A percentile compares a stretch with the other conserved stretches of the same genome.
Conservation (phyloP, 306 rosid genomes). For the Trifolium fragiferum region DNA sequence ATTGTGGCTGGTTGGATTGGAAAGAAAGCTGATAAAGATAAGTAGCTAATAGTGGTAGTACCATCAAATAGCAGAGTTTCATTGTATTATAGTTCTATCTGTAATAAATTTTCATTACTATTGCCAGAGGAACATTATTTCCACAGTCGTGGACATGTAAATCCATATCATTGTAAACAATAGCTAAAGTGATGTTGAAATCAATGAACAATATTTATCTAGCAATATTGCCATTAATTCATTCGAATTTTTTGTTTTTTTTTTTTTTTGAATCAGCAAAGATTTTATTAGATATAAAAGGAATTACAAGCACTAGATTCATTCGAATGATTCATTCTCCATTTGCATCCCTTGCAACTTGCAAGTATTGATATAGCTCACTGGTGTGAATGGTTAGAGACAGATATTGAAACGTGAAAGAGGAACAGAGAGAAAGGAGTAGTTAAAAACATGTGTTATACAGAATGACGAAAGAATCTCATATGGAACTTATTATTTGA, state of each 20-base stretch:
- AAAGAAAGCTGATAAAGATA: conserved; percentile 65
- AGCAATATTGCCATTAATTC: background rate
- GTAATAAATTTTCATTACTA: background rate
- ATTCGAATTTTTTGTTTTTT: too few species aligned
- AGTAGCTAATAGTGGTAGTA: conserved; percentile 41
- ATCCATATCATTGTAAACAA: conserved; percentile 20
- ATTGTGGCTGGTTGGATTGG: conserved; percentile 91
- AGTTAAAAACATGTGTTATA: conserved; percentile 7
- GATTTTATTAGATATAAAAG: too few species aligned
- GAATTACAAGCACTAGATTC: too few species aligned
- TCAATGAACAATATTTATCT: background rate
- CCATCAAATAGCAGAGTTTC: conserved; percentile 11
- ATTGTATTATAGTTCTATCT: conserved; percentile 17
- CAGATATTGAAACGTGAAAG: background rate
- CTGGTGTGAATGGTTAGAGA: background rate
- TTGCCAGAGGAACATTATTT: conserved; percentile 18
- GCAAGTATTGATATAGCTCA: background rate
- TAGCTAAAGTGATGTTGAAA: conserved; percentile 9
- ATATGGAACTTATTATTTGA: conserved; percentile 7
- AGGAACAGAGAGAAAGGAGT: background rate
- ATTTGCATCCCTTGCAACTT: background rate
- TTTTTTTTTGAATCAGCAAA: too few species aligned
- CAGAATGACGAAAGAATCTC: background rate
- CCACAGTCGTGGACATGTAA: conserved; percentile 28
- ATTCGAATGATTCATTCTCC: conserved; percentile 7